phyloP scores from a whole-genome alignment of 192 early-diverging fungal genomes.

The Linnemannia exigua region DNA sequence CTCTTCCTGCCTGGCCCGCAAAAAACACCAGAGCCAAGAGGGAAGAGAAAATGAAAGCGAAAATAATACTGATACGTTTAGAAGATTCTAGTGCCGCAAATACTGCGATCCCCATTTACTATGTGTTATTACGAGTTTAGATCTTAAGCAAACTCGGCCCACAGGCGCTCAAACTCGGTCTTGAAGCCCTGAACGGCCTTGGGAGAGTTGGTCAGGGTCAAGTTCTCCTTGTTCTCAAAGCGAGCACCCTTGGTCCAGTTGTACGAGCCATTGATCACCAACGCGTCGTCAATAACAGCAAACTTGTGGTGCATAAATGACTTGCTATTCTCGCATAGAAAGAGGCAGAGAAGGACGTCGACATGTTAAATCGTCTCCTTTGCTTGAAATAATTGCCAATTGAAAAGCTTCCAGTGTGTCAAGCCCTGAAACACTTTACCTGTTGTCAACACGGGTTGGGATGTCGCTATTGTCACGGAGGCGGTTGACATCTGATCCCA shows the following conservation, averaged over 20 bases:
- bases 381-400: neutral
- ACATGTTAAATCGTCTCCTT: neutral
- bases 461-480: conserved; percentile 61
- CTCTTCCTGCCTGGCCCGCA: conserved; percentile 5
- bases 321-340: conserved; percentile 25
- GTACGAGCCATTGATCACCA: conserved; percentile 72
- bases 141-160: conserved; percentile 61
- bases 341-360: neutral
- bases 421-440: conserved; percentile 56
- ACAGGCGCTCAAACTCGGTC: conserved; percentile 71
- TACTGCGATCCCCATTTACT: too few relatives aligned
- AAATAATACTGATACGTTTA: neutral
- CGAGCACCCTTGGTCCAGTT: conserved; percentile 73
- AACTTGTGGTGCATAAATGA: conserved; percentile 83
- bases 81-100: too few relatives aligned
- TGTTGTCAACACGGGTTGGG: conserved; percentile 63
- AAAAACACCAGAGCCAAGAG: neutral
- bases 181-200: conserved; percentile 66
- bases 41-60: neutral
- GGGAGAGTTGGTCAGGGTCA: conserved; percentile 72
- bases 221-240: conserved; percentile 75
- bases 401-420: neutral
- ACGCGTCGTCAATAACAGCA: conserved; percentile 69
- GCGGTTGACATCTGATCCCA: conserved; percentile 69
- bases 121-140: too few relatives aligned